A percentile compares a stretch with the other conserved stretches of the same genome.
phyloP scores from a whole-genome alignment of 805 yeast species.

The Hanseniaspora jakobsenii region DNA sequence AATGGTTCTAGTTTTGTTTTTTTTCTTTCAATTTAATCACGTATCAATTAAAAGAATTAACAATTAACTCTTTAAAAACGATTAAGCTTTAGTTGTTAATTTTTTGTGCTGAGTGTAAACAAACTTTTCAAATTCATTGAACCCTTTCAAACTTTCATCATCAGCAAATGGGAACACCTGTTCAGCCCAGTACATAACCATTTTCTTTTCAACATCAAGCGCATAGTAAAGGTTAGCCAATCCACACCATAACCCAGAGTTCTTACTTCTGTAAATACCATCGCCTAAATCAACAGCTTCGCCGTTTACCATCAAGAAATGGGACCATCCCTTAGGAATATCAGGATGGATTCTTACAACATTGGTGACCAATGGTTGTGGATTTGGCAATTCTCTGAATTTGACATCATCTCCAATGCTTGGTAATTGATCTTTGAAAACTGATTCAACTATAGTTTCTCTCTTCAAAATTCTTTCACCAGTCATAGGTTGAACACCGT shows the following conservation, averaged over 20 bases:
- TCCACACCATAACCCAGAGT: slow-evolving; percentile 33
- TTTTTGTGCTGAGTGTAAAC: neutral
- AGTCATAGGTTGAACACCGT: slow-evolving; percentile 28
- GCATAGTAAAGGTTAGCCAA: slow-evolving; percentile 32
- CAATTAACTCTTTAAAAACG: no score
- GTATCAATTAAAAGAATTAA: no score
- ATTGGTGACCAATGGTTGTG: slow-evolving; percentile 18
- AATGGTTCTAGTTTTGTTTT: no score
- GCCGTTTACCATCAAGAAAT: slow-evolving; percentile 22
- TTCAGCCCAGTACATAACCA: slow-evolving; percentile 31
- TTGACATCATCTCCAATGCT: slow-evolving; percentile 18
- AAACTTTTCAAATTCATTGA: slow-evolving; percentile 14
- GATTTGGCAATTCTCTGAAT: slow-evolving; percentile 15
- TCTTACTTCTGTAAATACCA: slow-evolving; percentile 22
- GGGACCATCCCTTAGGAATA: slow-evolving; percentile 22
- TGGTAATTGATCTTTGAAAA: slow-evolving; percentile 28
- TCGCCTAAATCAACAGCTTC: slow-evolving; percentile 27
- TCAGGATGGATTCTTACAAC: slow-evolving; percentile 18
- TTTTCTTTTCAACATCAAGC: slow-evolving; percentile 29
- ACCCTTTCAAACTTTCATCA: slow-evolving; percentile 16
- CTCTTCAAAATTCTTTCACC: slow-evolving; percentile 27
- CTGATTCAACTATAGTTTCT: slow-evolving; percentile 26
- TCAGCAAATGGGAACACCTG: slow-evolving; percentile 31
- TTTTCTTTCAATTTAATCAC: no score
- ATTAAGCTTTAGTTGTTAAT: no score